Evolutionary conservation across 2,329 filamentous ascomycete genomes (phyloP), one percentile per base, ranked within the genome.

Genomic region (Alternaria consortialis): DNA sequence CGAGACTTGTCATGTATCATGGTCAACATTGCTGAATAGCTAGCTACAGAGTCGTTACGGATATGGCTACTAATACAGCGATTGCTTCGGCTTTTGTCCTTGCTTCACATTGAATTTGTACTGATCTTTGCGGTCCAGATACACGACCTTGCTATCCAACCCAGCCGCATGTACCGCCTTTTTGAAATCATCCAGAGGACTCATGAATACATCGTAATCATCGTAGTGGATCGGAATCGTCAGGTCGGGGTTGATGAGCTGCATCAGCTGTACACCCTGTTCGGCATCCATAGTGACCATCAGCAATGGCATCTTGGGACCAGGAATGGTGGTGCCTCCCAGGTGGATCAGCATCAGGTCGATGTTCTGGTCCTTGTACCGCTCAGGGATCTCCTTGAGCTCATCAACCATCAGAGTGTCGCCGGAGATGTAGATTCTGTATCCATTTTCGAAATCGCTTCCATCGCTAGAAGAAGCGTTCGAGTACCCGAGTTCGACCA

Each of bases 241-340:
- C 51, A 90, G 57, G 25, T 88, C 85, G 17, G 88, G 86, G 31
- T 86, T 78, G 32, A 91, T 83, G 58, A 90, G 66, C 66, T 81
- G 78, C 73, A 91, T 84, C 63, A 91, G 72, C 76, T 88, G 77
- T 29, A 90, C 66, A 0, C 88, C 88, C 74, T 90, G 86, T 69
- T 84, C 81, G 23, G 84, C 88, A 73, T 90, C 88, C 88, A 91
- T 91, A 0, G 88, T 90, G 2, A 90, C 86, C 88, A 90, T 90
- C 25, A 90, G 60, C 61, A 90, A 74, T 44, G 87, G 86, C 73
- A 87, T 68, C 5, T 82, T 80, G 0, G 87, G 86, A 1, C 84
- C 82, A 0, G 88, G 88, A 31, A 91, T 86, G 4, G 87, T 90
- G 0, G 88, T 90, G 2, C 88, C 88, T 20, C 88, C 88, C 0